phyloP scores from a whole-genome alignment of 805 yeast species.

The Saccharomycopsis sp. region DNA sequence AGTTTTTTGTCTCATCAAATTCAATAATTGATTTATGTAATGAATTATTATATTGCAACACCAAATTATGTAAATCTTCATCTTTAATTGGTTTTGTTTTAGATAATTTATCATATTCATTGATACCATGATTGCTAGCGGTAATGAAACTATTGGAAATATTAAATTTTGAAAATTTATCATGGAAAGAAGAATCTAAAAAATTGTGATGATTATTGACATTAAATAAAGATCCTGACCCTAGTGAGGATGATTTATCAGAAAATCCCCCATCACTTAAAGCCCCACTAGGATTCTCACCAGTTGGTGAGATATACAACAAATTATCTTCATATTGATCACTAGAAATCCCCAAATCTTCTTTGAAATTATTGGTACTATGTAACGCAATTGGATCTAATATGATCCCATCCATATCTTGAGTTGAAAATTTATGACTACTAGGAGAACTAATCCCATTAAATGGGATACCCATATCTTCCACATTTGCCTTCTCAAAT shows the following conservation, averaged over 20 bases:
- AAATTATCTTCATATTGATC: slow-evolving; percentile 19
- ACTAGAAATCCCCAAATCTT: slow-evolving; percentile 8
- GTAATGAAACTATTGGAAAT: slow-evolving; percentile 9
- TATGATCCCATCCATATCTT: slow-evolving; percentile 13
- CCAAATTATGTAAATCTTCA: slow-evolving; percentile 5
- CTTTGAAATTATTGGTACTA: slow-evolving; percentile 16
- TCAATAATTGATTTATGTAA: slow-evolving; percentile 15
- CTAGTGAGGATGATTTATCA: not conserved
- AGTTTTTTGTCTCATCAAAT: slow-evolving; percentile 10
- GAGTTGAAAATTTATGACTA: slow-evolving; percentile 22
- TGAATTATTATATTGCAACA: slow-evolving; percentile 10
- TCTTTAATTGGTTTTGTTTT: slow-evolving; percentile 9
- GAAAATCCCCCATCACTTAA: slow-evolving; percentile 7
- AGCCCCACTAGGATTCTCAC: not conserved
- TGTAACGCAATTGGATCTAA: slow-evolving; percentile 15
- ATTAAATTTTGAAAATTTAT: not conserved
- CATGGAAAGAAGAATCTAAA: slow-evolving; percentile 9
- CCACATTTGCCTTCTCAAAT: slow-evolving; percentile 29
- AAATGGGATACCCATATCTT: slow-evolving; percentile 27
- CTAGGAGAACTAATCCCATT: slow-evolving; percentile 9
- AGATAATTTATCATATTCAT: slow-evolving; percentile 9
- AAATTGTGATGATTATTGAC: slow-evolving; percentile 4
- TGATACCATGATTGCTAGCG: slow-evolving; percentile 16
- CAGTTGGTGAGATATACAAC: slow-evolving; percentile 7
- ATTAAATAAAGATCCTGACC: slow-evolving; percentile 7